Evolutionary conservation across 108 stramenopile species (phyloP).

Genomic region (Stephanodiscus minutulus): DNA sequence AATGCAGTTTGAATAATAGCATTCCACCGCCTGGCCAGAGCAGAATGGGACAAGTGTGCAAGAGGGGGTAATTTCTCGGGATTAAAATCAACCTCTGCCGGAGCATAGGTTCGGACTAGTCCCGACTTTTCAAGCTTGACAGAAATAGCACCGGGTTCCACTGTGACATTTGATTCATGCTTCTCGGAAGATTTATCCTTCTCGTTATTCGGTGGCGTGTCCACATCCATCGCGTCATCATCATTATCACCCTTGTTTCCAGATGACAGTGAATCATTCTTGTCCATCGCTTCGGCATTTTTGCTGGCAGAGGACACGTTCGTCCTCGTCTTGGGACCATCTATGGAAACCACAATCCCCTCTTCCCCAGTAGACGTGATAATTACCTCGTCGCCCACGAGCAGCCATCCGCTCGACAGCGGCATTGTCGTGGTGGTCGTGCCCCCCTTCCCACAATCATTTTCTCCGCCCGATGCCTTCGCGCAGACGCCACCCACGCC

Average conservation of each 20-base stretch:
- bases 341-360: slow-evolving; percentile 58
- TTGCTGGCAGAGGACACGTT: not conserved
- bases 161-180: not conserved
- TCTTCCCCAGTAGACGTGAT: slow-evolving; percentile 65
- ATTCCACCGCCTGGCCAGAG: slow-evolving; percentile 69
- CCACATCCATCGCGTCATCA: slow-evolving; percentile 42
- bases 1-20: slow-evolving; percentile 60
- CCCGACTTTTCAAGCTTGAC: slow-evolving; percentile 26
- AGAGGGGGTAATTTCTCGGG: slow-evolving; percentile 39
- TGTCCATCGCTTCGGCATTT: slow-evolving; percentile 6
- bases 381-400: slow-evolving; percentile 75
- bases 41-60: slow-evolving; percentile 50
- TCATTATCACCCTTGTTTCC: not conserved
- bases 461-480: not conserved
- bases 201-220: slow-evolving; percentile 16
- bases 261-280: slow-evolving; percentile 11
- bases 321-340: slow-evolving; percentile 18
- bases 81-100: slow-evolving; percentile 35
- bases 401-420: slow-evolving; percentile 70
- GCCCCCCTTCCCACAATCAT: slow-evolving; percentile 3
- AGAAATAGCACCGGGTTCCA: slow-evolving; percentile 8
- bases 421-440: not conserved
- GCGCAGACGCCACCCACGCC: slow-evolving; percentile 69
- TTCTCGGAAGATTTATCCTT: not conserved
- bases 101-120: slow-evolving; percentile 18